phyloP scores from a whole-genome alignment of 129 eudicot genomes.

The Pittosporum tobira region DNA sequence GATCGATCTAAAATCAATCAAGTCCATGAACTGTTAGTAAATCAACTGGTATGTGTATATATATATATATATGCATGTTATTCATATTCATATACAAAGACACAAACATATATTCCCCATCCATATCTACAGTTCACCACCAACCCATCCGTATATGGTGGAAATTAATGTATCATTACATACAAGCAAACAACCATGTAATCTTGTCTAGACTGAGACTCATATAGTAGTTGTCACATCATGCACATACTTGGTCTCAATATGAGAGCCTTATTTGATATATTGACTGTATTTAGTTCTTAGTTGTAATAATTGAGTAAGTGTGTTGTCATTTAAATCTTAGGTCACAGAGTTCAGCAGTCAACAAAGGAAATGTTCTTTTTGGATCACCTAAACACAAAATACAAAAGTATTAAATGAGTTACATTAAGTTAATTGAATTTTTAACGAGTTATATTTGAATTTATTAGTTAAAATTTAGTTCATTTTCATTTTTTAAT shows the following conservation, averaged over 20 bases:
- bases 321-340: too few species aligned
- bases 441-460: too few species aligned
- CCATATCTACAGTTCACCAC: neutral
- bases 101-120: neutral
- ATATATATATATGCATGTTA: neutral
- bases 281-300: neutral
- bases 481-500: too few species aligned
- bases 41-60: neutral
- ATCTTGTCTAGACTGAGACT: neutral
- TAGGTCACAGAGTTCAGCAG: too few species aligned
- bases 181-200: neutral
- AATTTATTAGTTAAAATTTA: too few species aligned
- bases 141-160: too few species aligned
- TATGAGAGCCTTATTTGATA: neutral
- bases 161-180: neutral
- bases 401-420: too few species aligned
- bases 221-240: neutral
- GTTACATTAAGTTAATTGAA: too few species aligned
- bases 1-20: slow-evolving; percentile 20
- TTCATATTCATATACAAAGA: neutral
- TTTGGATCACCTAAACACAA: too few species aligned
- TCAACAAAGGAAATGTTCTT: too few species aligned
- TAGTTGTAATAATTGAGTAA: too few species aligned
- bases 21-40: slow-evolving; percentile 11
- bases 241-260: neutral